phyloP scores from a whole-genome alignment of 2,329 filamentous ascomycete genomes.

The Aspergillus persii region DNA sequence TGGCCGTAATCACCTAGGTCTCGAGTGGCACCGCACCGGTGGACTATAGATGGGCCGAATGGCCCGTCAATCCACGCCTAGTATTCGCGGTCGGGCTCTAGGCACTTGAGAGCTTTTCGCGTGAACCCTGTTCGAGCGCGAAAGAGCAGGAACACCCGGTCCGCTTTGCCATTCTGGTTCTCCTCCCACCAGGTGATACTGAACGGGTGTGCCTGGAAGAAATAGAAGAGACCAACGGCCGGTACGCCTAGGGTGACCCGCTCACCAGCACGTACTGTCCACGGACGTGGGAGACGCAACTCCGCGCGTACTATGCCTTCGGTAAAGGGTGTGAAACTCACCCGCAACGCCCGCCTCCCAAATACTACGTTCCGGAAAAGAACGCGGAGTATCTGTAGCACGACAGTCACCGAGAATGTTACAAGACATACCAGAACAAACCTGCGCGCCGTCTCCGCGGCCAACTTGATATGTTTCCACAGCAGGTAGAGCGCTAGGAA shows the following conservation, averaged over 20 bases:
- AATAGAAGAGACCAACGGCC: slow-evolving; percentile 18
- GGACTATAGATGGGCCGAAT: slow-evolving; percentile 20
- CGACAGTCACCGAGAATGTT: background rate
- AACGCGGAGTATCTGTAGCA: background rate
- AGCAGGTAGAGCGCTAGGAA: background rate
- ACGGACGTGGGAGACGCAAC: slow-evolving; percentile 13
- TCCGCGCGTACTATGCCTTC: slow-evolving; percentile 7
- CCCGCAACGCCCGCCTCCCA: slow-evolving; percentile 1
- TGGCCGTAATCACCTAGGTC: slow-evolving; percentile 26
- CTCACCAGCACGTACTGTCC: slow-evolving; percentile 19
- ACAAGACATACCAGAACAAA: background rate
- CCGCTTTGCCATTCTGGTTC: slow-evolving; percentile 9
- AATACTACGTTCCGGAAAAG: slow-evolving; percentile 13
- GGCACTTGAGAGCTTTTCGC: slow-evolving; percentile 14
- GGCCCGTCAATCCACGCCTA: slow-evolving; percentile 26
- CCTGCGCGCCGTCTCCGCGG: background rate
- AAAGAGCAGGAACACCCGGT: slow-evolving; percentile 25
- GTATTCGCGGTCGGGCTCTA: slow-evolving; percentile 8
- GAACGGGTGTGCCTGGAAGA: slow-evolving; percentile 29
- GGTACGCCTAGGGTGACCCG: slow-evolving; percentile 21
- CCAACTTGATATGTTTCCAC: background rate
- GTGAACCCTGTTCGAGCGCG: slow-evolving; percentile 19
- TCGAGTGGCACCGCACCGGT: slow-evolving; percentile 10
- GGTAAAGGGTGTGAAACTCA: background rate
- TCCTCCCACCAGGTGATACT: slow-evolving; percentile 25